Percentiles rank a stretch among this genome's conserved stretches.
phyloP scores from a whole-genome alignment of 192 early-diverging fungal species.

The Kickxella alabastrina region DNA sequence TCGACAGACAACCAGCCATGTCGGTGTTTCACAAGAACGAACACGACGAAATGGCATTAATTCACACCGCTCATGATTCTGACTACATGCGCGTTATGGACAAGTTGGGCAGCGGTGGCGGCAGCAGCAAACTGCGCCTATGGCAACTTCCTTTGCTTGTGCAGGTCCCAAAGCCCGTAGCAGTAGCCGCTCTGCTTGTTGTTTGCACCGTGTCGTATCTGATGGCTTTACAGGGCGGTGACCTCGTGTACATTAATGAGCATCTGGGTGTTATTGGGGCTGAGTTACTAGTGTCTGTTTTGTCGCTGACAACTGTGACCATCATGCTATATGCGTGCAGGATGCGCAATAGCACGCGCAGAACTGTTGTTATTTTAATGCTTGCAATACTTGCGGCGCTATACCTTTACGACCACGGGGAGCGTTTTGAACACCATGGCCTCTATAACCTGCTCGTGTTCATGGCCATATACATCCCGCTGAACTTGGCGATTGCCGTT shows the following conservation, averaged over 20 bases:
- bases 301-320: slow-evolving; percentile 41
- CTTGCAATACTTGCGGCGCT: slow-evolving; percentile 16
- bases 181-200: slow-evolving; percentile 4
- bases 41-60: no score
- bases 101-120: not conserved
- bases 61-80: no score
- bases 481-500: slow-evolving; percentile 46
- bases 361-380: slow-evolving; percentile 5
- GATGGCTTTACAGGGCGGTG: slow-evolving; percentile 41
- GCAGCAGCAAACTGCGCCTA: no score
- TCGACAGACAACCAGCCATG: no score
- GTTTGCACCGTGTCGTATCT: slow-evolving; percentile 10
- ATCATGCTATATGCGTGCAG: slow-evolving; percentile 44
- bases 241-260: slow-evolving; percentile 52
- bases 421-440: slow-evolving; percentile 55
- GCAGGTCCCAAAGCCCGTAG: slow-evolving; percentile 6
- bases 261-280: slow-evolving; percentile 48
- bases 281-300: slow-evolving; percentile 42
- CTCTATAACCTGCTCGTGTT: slow-evolving; percentile 59
- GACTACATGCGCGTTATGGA: no score
- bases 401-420: slow-evolving; percentile 56
- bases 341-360: slow-evolving; percentile 32
- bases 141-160: not conserved
- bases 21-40: no score
- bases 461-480: slow-evolving; percentile 48